phyloP scores from a whole-genome alignment of 306 rosid genomes.

The Luffa aegyptiaca region DNA sequence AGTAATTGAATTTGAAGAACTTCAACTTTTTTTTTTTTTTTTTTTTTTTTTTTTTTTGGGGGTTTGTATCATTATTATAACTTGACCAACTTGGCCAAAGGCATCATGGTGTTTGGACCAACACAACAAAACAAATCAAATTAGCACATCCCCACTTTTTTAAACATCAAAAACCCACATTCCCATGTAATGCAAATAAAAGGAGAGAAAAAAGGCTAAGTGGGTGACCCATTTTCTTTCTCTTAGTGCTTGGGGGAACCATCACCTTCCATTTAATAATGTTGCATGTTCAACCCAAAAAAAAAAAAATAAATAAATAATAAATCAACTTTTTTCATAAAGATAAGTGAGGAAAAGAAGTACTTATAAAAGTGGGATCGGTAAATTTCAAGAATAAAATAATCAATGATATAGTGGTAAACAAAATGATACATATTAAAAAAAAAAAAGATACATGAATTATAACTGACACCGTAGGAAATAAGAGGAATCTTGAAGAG shows the following conservation, averaged over 20 bases:
- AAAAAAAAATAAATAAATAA: background rate
- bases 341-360: background rate
- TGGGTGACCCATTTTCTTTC: background rate
- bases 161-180: background rate
- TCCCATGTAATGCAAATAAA: background rate
- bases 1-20: background rate
- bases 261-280: conserved; percentile 5
- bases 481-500: no score
- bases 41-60: no score
- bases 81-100: background rate
- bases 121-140: background rate
- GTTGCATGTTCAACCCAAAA: background rate
- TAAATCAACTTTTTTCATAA: background rate
- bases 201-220: background rate
- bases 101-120: background rate
- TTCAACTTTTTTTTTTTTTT: background rate
- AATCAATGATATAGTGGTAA: no score
- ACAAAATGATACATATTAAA: no score
- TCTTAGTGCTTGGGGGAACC: conserved; percentile 1
- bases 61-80: background rate
- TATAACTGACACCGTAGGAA: no score
- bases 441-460: no score
- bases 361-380: background rate
- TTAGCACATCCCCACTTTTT: background rate
- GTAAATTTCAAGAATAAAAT: background rate